These are phyloP conservation scores for Haplosporangium sp. DNA, from an alignment of 371 early-diverging fungal genomes.

Conservation along the genomic window DNA sequence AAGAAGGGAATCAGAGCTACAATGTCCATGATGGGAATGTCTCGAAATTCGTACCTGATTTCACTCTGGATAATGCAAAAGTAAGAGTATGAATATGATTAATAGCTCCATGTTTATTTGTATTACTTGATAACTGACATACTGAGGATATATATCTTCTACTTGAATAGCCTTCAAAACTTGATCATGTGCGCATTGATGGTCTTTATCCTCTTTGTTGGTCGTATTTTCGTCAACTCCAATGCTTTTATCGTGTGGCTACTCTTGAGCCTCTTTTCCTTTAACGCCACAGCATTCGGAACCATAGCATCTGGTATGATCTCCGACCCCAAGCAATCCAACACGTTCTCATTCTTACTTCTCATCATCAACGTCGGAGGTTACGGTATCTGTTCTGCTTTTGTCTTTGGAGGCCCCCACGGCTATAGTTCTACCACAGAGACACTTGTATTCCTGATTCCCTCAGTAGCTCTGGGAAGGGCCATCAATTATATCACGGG, in stretches of 20 bases:
- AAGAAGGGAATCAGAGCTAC: constrained; percentile 40
- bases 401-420: constrained; percentile 25
- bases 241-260: constrained; percentile 41
- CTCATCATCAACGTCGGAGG: constrained; percentile 27
- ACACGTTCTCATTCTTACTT: constrained; percentile 24
- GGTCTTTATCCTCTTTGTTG: constrained; percentile 46
- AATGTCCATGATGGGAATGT: constrained; percentile 59
- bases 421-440: constrained; percentile 29
- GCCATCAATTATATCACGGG: constrained; percentile 49
- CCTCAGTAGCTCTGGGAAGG: constrained; percentile 55
- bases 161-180: constrained; percentile 20
- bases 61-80: constrained; percentile 55
- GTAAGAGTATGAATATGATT: constrained; percentile 19
- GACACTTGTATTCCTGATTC: constrained; percentile 49
- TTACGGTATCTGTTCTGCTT: constrained; percentile 31
- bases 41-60: constrained; percentile 37
- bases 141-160: neutral
- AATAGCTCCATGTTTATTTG: too few species aligned
- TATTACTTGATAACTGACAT: neutral
- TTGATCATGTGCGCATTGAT: constrained; percentile 46
- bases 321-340: constrained; percentile 53
- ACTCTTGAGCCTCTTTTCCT: constrained; percentile 52
- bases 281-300: constrained; percentile 47
- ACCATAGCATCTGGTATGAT: constrained; percentile 44
- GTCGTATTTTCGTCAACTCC: constrained; percentile 40